A percentile compares a stretch with the other conserved stretches of the same genome.
phyloP scores from a whole-genome alignment of 2,329 filamentous ascomycete species.

The Monilinia laxa region DNA sequence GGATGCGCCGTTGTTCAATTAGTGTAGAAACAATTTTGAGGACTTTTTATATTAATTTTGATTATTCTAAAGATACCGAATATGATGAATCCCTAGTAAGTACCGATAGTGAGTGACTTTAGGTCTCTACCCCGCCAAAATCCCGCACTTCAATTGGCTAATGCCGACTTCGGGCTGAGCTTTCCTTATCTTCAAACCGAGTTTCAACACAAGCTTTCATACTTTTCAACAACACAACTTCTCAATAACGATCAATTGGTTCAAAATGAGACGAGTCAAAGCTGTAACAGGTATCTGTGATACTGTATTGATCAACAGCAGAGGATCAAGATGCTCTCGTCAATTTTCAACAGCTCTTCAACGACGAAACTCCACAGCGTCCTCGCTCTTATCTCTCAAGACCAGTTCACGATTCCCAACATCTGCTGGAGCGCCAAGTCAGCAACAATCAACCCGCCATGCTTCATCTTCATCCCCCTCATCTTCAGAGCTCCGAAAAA shows the following conservation, averaged over 20 bases:
- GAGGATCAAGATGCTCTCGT: conserved; percentile 29
- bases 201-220: conserved; percentile 5
- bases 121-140: not conserved
- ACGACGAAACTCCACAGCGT: conserved; percentile 23
- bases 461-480: conserved; percentile 27
- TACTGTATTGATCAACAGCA: conserved; percentile 24
- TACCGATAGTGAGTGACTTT: not conserved
- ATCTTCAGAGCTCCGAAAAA: conserved; percentile 52
- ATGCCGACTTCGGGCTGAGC: conserved; percentile 15
- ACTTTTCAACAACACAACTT: conserved; percentile 20
- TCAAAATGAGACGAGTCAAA: conserved; percentile 38
- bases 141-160: conserved; percentile 2
- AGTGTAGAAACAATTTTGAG: conserved; percentile 25
- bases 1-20: conserved; percentile 32
- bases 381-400: conserved; percentile 17
- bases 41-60: conserved; percentile 7
- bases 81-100: not conserved
- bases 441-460: conserved; percentile 25
- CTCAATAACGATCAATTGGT: conserved; percentile 29
- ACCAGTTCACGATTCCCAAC: conserved; percentile 15
- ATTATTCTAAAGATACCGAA: not conserved
- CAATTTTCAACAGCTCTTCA: conserved; percentile 34
- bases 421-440: conserved; percentile 7
- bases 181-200: conserved; percentile 23
- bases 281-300: conserved; percentile 32